Base-by-base conservation (phyloP, 1,284 basidiomycete genomes). In the Naganishia liquefaciens region DNA sequence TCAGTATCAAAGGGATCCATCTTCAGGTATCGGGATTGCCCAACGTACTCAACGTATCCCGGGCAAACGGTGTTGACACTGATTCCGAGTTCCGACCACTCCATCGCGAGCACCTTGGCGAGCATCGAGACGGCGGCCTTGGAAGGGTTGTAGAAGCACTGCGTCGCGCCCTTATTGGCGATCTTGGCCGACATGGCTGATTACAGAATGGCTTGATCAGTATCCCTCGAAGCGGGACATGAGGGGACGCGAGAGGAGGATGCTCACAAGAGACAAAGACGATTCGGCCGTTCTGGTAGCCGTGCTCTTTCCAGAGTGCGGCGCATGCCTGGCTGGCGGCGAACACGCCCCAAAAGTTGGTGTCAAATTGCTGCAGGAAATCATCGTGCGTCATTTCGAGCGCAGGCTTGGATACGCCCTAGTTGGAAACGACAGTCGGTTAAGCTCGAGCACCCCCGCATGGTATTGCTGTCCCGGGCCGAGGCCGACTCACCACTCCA, bases 311-410 rank as follows among this genome's bases (percentile, higher is more conserved):
- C 73, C 73, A 75, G 11, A 75, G 57, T n/a, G 67, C 43, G 11
- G 71, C 71, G 53, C 70, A 71, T 30, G 73, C 73, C 51, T 75
- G 73, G 47, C 70, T 69, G 44, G 65, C 62, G 21, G 66, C 65
- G 57, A 74, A 74, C 3, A 68, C 70, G n/a, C 73, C 73, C 73
- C 73, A 75, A n/a, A 73, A 66, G 60, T 75, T 75, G 5, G 68
- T 64, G 39, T 70, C 64, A 44, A 73, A 69, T 47, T 70, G 66
- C 13, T 51, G 44, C 33, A 72, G 61, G 54, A 67, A 75, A 49
- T 75, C 73, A 55, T 71, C 72, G 63, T 68, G 70, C 19, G 72
- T 73, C 65, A 70, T 68, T 57, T 75, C 73, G 9, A 72, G 27
- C 5, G 72, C 73, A 19, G 72, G 70, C 64, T 73, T 73, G 47